These are phyloP conservation scores for Buddleja alternifolia DNA, from an alignment of 257 asterid species.

Conservation along the genomic window DNA sequence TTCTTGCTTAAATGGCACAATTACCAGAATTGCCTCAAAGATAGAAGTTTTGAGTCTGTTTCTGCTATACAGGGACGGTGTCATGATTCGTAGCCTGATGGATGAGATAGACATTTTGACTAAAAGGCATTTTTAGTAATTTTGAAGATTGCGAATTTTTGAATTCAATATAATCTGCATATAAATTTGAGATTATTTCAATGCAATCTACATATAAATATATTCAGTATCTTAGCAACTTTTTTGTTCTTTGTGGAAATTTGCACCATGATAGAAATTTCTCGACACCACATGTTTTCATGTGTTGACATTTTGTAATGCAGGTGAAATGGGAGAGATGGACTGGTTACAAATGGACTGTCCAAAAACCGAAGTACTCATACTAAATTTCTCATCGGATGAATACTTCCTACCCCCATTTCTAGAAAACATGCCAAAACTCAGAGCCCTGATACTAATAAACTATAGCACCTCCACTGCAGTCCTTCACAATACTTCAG, in stretches of 20 bases:
- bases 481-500: slow-evolving; percentile 57
- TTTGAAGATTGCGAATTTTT: too few relatives aligned
- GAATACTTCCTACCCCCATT: slow-evolving; percentile 79
- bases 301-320: not conserved
- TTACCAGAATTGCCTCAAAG: not conserved
- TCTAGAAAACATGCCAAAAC: slow-evolving; percentile 72
- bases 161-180: too few relatives aligned
- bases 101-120: too few relatives aligned
- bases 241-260: too few relatives aligned
- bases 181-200: too few relatives aligned
- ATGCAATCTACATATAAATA: too few relatives aligned
- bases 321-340: slow-evolving; percentile 79
- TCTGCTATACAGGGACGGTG: not conserved
- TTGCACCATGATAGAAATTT: too few relatives aligned
- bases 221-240: too few relatives aligned
- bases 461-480: slow-evolving; percentile 61
- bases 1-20: not conserved
- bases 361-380: slow-evolving; percentile 86
- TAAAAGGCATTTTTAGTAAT: too few relatives aligned
- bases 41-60: not conserved
- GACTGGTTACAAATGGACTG: slow-evolving; percentile 81
- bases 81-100: too few relatives aligned
- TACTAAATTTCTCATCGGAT: slow-evolving; percentile 70
- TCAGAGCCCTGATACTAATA: slow-evolving; percentile 75
- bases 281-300: not conserved